Evolutionary conservation across 164 flowering plant genomes (phyloP), one percentile per base, ranked within the genome.

Genomic region (Liquidambar formosana): DNA sequence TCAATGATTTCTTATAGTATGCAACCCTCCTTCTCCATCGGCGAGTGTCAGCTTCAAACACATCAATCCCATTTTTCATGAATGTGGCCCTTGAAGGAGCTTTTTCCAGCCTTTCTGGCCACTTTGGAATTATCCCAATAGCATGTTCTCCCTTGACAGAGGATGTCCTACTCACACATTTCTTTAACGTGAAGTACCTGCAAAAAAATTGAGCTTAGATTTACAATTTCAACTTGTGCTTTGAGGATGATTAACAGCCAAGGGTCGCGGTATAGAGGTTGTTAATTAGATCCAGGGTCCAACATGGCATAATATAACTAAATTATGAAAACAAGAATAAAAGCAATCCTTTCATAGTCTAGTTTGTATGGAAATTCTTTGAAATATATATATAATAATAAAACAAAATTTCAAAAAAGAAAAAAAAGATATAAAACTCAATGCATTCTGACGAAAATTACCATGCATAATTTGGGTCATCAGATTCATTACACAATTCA

Each of bases 401-500:
- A 54, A 54, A 10, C n/a, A 51, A 26, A 51, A 28, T 18, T 49
- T 26, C 38, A 33, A 13, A 28, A 52, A 10, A n/a, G 11, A 44
- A 33, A 13, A 28, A 52, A 10, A n/a, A 11, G 44, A 11, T 53
- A 52, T 47, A 67, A 4, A 67, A 25, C 21, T 10, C 18, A 58
- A 60, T 4, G 16, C 3, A 57, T 68, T 19, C 33, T 41, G 27
- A 59, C 13, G 58, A 57, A 8, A 59, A 75, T 74, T 83, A 96
- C 99, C 99, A 96, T 70, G 94, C 93, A 83, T 68, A 67, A 75
- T 75, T 93, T 23, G 99, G 95, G 73, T 93, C 89, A 71, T 84
- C 88, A 38, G 94, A 88, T 71, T 85, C 87, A 71, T 83, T 82
- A 68, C 99, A 96, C 47, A 86, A 71, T 63, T 83, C 84, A 72